Percentiles rank a stretch among this genome's conserved stretches.
These are phyloP conservation scores for Cryptococcus neoformans DNA, from an alignment of 1,284 basidiomycete species.

Conservation along the genomic window DNA sequence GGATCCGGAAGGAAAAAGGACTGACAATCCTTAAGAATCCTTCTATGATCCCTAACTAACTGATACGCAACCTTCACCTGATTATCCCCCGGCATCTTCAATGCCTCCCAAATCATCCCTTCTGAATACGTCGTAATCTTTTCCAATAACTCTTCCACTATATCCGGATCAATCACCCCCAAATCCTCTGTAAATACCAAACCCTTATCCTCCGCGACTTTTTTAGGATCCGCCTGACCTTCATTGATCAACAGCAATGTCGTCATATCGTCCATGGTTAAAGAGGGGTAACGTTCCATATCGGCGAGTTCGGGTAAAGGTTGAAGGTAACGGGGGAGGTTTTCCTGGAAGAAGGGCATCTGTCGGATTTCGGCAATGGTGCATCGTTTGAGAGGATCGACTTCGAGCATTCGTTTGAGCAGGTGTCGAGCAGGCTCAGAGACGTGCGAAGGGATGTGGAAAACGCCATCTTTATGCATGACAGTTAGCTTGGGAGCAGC, in stretches of 20 bases:
- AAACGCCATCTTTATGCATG: conserved; percentile 66
- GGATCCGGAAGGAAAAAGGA: not conserved
- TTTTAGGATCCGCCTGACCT: conserved; percentile 41
- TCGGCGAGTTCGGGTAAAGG: conserved; percentile 70
- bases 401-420: conserved; percentile 80
- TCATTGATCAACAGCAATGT: conserved; percentile 41
- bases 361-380: conserved; percentile 85
- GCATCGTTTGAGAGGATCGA: conserved; percentile 89
- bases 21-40: conserved; percentile 72
- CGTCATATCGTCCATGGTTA: conserved; percentile 45
- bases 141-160: conserved; percentile 75
- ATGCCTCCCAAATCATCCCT: conserved; percentile 80
- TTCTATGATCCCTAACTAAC: conserved; percentile 82
- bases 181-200: conserved; percentile 55
- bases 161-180: conserved; percentile 83
- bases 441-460: conserved; percentile 74
- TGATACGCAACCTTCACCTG: conserved; percentile 97
- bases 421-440: conserved; percentile 72
- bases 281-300: conserved; percentile 38
- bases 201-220: conserved; percentile 47
- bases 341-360: conserved; percentile 81
- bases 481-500: conserved; percentile 2
- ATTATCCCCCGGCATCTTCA: conserved; percentile 83
- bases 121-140: conserved; percentile 73
- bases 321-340: conserved; percentile 80